phyloP scores from a whole-genome alignment of 2,329 filamentous ascomycete genomes.

The Ambrosiella cleistominuta region DNA sequence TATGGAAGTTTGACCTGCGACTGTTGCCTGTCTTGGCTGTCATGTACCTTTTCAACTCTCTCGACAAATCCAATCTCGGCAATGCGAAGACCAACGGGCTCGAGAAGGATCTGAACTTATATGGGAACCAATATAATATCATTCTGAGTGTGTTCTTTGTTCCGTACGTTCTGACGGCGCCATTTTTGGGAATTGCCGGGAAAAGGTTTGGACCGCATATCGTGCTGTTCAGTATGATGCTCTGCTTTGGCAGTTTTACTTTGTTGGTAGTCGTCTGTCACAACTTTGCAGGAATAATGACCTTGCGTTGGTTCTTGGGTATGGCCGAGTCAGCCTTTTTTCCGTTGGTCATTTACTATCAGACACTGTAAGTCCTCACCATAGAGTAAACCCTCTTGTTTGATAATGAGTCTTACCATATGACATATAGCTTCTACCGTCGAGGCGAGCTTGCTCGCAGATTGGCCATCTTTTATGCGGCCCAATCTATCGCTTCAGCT shows the following conservation, averaged over 20 bases:
- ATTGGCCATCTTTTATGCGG: conserved; percentile 55
- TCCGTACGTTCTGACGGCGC: conserved; percentile 55
- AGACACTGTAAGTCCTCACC: conserved; percentile 19
- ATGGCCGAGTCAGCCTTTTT: conserved; percentile 37
- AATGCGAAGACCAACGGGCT: conserved; percentile 39
- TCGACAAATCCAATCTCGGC: conserved; percentile 27
- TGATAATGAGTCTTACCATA: conserved; percentile 19
- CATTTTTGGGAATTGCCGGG: conserved; percentile 39
- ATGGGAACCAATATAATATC: conserved; percentile 48
- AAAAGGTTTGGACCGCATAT: conserved; percentile 52
- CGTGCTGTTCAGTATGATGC: conserved; percentile 56
- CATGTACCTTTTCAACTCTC: conserved; percentile 36
- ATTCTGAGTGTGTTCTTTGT: conserved; percentile 59
- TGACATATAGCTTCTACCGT: conserved; percentile 27
- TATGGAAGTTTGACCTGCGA: conserved; percentile 36
- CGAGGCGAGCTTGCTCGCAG: conserved; percentile 28
- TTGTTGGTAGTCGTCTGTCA: conserved; percentile 35
- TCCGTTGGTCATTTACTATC: conserved; percentile 34
- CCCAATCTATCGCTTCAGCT: conserved; percentile 53
- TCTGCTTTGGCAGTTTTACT: conserved; percentile 50
- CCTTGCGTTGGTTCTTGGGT: conserved; percentile 35
- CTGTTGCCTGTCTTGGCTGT: conserved; percentile 35
- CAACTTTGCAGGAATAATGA: conserved; percentile 32
- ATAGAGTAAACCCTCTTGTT: too few relatives aligned
- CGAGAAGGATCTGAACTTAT: conserved; percentile 32